phyloP scores from a whole-genome alignment of 352 stramenopile genomes.

The Peronospora belbahrii region DNA sequence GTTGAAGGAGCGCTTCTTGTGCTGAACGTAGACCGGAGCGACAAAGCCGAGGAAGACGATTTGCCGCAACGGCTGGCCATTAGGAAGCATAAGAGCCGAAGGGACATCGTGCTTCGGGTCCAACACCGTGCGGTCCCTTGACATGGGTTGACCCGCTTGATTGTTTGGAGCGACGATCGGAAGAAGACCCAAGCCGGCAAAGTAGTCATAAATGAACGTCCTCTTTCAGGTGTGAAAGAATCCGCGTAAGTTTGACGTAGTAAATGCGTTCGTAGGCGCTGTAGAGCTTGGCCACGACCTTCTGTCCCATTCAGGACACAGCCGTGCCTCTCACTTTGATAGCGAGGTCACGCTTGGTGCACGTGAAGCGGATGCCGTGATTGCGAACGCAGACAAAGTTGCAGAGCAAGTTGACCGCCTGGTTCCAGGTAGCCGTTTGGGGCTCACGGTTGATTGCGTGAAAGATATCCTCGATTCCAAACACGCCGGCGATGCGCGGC shows the following conservation, averaged over 20 bases:
- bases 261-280: slow-evolving; percentile 6
- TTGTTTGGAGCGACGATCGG: slow-evolving; percentile 1
- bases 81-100: neutral
- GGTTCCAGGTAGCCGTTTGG: neutral
- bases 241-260: slow-evolving; percentile 1
- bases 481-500: neutral
- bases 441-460: neutral
- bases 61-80: neutral
- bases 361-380: slow-evolving; percentile 2
- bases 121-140: slow-evolving; percentile 3
- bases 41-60: slow-evolving; percentile 1
- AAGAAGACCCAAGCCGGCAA: neutral
- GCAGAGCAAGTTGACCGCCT: neutral
- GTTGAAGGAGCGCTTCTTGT: slow-evolving; percentile 7
- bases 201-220: slow-evolving; percentile 7
- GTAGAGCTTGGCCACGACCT: slow-evolving; percentile 3
- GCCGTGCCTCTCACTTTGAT: neutral
- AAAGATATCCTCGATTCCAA: neutral
- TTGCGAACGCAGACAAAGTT: slow-evolving; percentile 2
- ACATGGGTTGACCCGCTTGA: slow-evolving; percentile 1
- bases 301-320: neutral
- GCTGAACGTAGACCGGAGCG: slow-evolving; percentile 3
- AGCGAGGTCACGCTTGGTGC: neutral
- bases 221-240: neutral
- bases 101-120: neutral